Conservation (phyloP, 345 rosid species). For the Excoecaria agallocha region DNA sequence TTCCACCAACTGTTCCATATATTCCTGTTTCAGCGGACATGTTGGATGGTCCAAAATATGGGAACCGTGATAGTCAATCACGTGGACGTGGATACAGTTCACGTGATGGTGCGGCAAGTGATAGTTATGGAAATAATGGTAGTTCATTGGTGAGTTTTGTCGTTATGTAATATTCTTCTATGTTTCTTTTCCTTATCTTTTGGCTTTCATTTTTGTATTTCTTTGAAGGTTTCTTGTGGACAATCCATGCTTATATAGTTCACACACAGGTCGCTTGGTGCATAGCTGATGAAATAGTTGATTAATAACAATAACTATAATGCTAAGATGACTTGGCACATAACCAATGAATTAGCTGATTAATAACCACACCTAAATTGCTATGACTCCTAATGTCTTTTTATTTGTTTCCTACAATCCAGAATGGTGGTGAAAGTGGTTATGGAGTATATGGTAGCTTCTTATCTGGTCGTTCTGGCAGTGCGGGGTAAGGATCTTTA, state of each 20-base stretch:
- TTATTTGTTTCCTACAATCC: neutral
- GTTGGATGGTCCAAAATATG: conserved; percentile 24
- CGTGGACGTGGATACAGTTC: conserved; percentile 31
- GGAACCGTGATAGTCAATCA: conserved; percentile 26
- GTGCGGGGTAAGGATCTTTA: conserved; percentile 34
- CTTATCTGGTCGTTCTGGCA: conserved; percentile 35
- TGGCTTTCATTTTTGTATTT: neutral
- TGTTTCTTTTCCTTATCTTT: neutral
- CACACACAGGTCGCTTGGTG: neutral
- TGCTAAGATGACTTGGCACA: neutral
- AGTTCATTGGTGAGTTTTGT: conserved; percentile 22
- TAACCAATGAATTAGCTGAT: neutral
- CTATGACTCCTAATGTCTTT: neutral
- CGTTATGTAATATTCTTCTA: neutral
- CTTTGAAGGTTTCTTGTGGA: neutral
- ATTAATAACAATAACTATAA: neutral
- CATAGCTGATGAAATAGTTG: neutral
- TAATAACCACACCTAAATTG: neutral
- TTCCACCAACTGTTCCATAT: conserved; percentile 29
- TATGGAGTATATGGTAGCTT: conserved; percentile 39
- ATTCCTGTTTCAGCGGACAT: conserved; percentile 25
- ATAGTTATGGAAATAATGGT: conserved; percentile 8
- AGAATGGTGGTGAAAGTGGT: conserved; percentile 36
- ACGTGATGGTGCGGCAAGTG: conserved; percentile 25
- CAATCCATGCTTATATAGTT: neutral